Percentiles rank a stretch among this genome's conserved stretches.
These are phyloP conservation scores for Clitoria ternatea DNA, from an alignment of 306 rosid genomes.

Conservation along the genomic window DNA sequence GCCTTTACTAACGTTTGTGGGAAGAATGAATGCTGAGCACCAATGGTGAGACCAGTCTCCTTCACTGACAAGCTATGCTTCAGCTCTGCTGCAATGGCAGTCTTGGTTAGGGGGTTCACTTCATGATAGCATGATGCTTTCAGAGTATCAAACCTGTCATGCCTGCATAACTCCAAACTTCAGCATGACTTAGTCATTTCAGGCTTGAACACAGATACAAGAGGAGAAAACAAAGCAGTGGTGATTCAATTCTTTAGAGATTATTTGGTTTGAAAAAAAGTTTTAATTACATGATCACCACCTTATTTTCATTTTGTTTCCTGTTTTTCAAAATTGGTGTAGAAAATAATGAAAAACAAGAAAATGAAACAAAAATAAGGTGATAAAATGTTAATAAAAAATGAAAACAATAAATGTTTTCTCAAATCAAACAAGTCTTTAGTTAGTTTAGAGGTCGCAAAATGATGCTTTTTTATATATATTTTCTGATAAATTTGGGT, in stretches of 20 bases:
- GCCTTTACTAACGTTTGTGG: conserved; percentile 50
- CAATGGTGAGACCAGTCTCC: conserved; percentile 43
- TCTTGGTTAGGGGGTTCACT: conserved; percentile 46
- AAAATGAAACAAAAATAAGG: too few species aligned
- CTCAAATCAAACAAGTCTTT: too few species aligned
- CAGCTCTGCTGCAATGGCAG: conserved; percentile 65
- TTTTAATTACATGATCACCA: too few species aligned
- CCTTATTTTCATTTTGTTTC: too few species aligned
- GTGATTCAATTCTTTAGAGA: neutral
- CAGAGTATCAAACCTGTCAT: conserved; percentile 50
- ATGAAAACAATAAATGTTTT: too few species aligned
- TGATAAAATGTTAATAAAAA: too few species aligned
- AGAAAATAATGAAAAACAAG: too few species aligned
- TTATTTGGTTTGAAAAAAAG: too few species aligned
- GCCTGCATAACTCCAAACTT: conserved; percentile 41
- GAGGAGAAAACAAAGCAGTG: neutral
- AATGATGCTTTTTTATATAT: neutral
- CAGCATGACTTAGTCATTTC: conserved; percentile 5
- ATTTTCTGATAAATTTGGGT: conserved; percentile 3
- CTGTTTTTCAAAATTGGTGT: too few species aligned
- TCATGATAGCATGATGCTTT: conserved; percentile 48
- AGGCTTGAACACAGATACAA: neutral
- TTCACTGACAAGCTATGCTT: conserved; percentile 42
- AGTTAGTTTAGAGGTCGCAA: neutral
- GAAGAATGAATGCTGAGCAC: conserved; percentile 55